These are phyloP conservation scores for Geotrichum cucujoidarum DNA, from an alignment of 1,139 yeast genomes.

Conservation along the genomic window DNA sequence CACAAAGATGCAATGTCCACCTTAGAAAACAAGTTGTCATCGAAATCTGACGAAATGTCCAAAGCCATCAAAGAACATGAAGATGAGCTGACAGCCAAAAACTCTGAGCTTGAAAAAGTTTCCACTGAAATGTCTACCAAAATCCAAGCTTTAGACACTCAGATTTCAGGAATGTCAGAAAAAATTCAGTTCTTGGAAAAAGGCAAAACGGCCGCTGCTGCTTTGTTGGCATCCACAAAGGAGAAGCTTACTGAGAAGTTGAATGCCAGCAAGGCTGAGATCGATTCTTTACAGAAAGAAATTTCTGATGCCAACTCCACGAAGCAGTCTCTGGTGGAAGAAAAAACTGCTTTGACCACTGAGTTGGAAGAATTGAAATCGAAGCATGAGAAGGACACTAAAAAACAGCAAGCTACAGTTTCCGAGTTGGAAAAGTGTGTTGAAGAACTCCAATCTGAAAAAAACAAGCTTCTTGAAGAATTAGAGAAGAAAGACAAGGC, in stretches of 20 bases:
- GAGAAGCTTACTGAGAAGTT: slow-evolving; percentile 18
- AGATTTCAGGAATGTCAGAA: slow-evolving; percentile 11
- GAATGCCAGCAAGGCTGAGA: slow-evolving; percentile 9
- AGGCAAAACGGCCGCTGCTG: slow-evolving; percentile 13
- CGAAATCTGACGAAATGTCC: neutral
- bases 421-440: slow-evolving; percentile 8
- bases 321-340: slow-evolving; percentile 4
- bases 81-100: neutral
- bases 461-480: slow-evolving; percentile 11
- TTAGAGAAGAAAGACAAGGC: slow-evolving; percentile 14
- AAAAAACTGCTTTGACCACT: slow-evolving; percentile 11
- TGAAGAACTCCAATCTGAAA: slow-evolving; percentile 14
- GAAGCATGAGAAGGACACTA: slow-evolving; percentile 3
- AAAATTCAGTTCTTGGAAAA: slow-evolving; percentile 11
- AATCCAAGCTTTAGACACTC: slow-evolving; percentile 6
- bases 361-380: slow-evolving; percentile 14
- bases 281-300: slow-evolving; percentile 18
- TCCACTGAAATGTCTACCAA: slow-evolving; percentile 2
- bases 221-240: slow-evolving; percentile 8
- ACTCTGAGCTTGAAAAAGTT: slow-evolving; percentile 5
- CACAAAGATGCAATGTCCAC: neutral
- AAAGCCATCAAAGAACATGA: neutral
- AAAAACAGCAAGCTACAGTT: slow-evolving; percentile 11
- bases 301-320: slow-evolving; percentile 1
- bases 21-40: neutral